Percentiles rank a stretch among this genome's conserved stretches.
Evolutionary conservation across 768 basidiomycete species (phyloP).

Genomic region (Holtermanniella nyarrowii): DNA sequence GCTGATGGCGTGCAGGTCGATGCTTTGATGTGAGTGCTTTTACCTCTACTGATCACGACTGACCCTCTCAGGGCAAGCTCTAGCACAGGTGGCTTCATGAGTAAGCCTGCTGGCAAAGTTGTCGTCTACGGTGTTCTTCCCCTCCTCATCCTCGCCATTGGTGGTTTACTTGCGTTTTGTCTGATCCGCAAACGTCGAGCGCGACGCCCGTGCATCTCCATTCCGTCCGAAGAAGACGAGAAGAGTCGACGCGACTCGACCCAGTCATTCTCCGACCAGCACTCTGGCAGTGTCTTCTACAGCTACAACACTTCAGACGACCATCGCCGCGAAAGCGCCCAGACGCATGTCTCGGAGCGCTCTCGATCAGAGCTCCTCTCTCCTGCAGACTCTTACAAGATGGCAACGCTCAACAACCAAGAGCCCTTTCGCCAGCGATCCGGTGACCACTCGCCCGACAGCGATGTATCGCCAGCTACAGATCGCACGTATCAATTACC

Average conservation of each 20-base stretch:
- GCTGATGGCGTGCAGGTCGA: conserved; percentile 9
- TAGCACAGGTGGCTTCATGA: conserved; percentile 7
- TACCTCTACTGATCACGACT: not conserved
- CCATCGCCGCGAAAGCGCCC: not conserved
- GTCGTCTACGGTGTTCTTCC: conserved; percentile 9
- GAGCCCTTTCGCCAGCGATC: not conserved
- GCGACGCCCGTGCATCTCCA: not conserved
- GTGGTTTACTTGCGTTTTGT: conserved; percentile 8
- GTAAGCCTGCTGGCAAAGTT: conserved; percentile 19
- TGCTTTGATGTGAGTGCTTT: conserved; percentile 10
- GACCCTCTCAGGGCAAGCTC: not conserved
- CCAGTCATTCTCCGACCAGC: not conserved
- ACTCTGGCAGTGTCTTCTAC: not conserved
- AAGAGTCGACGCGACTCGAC: not conserved
- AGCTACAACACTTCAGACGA: not conserved
- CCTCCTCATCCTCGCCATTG: conserved; percentile 10
- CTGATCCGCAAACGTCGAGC: conserved; percentile 8
- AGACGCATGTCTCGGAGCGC: not conserved
- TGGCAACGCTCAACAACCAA: not conserved
- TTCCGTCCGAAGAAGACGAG: not conserved
- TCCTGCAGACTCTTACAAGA: not conserved
- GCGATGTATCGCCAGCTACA: not conserved
- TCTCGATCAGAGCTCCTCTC: not conserved
- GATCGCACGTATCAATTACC: not conserved
- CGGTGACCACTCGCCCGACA: not conserved